Evolutionary conservation across 805 yeast genomes (phyloP), one percentile per base, ranked within the genome.

Genomic region (Suhomyces faveliae): DNA sequence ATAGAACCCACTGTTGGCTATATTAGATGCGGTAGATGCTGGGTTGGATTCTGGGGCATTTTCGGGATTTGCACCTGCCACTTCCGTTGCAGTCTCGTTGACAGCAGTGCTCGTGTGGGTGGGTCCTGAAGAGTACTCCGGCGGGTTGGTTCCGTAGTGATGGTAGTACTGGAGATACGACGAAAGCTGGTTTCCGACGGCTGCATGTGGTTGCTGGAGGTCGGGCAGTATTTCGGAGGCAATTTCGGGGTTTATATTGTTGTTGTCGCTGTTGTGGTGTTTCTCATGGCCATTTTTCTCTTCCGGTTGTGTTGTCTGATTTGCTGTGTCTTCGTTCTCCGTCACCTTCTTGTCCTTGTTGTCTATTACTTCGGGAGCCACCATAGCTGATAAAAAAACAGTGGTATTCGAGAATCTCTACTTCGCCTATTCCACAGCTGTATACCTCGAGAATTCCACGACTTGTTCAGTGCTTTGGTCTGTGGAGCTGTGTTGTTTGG

Each of bases 131-230:
- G 27, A 21, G 35, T 25, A 25, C 9, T 15, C 17, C 8, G 43
- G 33, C 4, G 33, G 38, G 30, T 42, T 42, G 9, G 25, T 29
- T 19, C 44, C 44, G 20, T 24, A 42, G 20, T 42, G 29, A 15
- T 42, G 44, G 23, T 42, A 42, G 38, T 42, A 42, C 38, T 42
- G 44, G 27, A 42, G 44, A n/a, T 42, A 42, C 20, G 44, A 42
- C n/a, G 44, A 29, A 17, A 42, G 44, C 29, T 29, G 44, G 30
- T 21, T 42, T 12, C 44, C 44, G 13, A 42, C 44, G 12, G 38
- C 44, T 19, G 33, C 23, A 10, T 29, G 44, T 2, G 44, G 46
- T 27, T 43, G 40, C 10, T 23, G 39, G 21, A 20, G 40, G 35
- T 43, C 20, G 12, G 12, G 33, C 21, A 33, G 42, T 22, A 40